Evolutionary conservation across 1,284 basidiomycete species (phyloP).

Genomic region (Sparassis latifolia): DNA sequence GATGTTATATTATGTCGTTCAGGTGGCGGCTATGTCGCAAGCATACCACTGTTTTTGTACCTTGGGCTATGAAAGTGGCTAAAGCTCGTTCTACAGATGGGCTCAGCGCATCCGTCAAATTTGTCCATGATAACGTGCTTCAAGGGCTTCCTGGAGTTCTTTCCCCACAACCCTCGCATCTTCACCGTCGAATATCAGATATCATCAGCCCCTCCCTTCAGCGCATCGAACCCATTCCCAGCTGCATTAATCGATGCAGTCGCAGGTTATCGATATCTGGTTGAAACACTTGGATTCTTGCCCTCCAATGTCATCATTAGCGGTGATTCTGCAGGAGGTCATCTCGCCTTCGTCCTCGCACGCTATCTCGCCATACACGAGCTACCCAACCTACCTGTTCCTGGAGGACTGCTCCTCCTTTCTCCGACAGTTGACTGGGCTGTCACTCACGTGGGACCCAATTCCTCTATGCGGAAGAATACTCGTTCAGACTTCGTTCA

Average conservation of each 20-base stretch:
- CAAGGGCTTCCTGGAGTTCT: conserved; percentile 13
- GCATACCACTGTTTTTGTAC: neutral
- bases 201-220: conserved; percentile 16
- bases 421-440: conserved; percentile 56
- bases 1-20: neutral
- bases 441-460: conserved; percentile 26
- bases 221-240: conserved; percentile 33
- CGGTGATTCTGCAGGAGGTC: conserved; percentile 52
- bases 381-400: conserved; percentile 22
- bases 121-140: conserved; percentile 23
- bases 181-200: conserved; percentile 29
- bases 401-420: conserved; percentile 31
- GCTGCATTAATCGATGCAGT: conserved; percentile 41
- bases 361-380: conserved; percentile 23
- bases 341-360: conserved; percentile 37
- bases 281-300: conserved; percentile 28
- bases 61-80: too few species aligned
- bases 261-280: conserved; percentile 37
- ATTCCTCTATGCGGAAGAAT: conserved; percentile 28
- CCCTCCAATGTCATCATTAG: conserved; percentile 39
- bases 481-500: conserved; percentile 36
- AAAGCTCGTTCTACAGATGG: conserved; percentile 5
- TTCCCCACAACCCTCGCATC: conserved; percentile 20
- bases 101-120: conserved; percentile 30
- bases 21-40: conserved; percentile 16